Evolutionary conservation across 306 rosid genomes (phyloP), one percentile per base, ranked within the genome.

Genomic region (Cotoneaster glaucophyllus): DNA sequence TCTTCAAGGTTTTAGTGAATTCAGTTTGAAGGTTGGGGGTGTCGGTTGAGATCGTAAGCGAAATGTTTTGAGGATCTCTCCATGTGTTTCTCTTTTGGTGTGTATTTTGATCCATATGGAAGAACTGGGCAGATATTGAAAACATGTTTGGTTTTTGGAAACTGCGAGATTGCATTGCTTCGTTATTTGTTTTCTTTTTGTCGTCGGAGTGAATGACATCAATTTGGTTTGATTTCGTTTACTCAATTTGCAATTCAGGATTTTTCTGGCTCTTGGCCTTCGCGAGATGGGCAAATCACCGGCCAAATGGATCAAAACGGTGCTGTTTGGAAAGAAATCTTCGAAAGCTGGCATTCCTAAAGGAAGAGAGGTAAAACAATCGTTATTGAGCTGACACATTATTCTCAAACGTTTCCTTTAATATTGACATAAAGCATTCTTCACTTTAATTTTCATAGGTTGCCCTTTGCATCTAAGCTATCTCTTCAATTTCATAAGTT

Each of bases 241-340:
- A 0, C 29, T 74, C 45, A 22, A 15, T 31, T 78, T 19, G 63
- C 45, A 31, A 8, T 76, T 71, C 17, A 59, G 82, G 74, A 71
- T 61, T 34, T 79, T 68, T 18, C 19, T 67, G 93, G 71, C 70
- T 80, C 67, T 80, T 76, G 75, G 75, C 63, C 70, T 71, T 69
- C 66, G 56, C 73, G 75, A 84, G 75, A 93, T 94, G 98, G 96
- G 96, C 57, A 91, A 85, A 84, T 90, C 96, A 50, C 97, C 96
- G 11, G 97, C 86, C 52, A 94, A 91, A 86, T 94, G 98, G 98
- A 76, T 94, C 84, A 91, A 71, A 88, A 84, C 78, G 52, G 86
- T 93, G n/a, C 81, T 94, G 43, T 84, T 82, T 48, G 94, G 96
- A 80, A 94, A 90, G 89, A 94, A 91, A 82, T 85, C 96, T 1